Conservation (phyloP, 2,329 filamentous ascomycete genomes). For the Acrocalymma vagum region DNA sequence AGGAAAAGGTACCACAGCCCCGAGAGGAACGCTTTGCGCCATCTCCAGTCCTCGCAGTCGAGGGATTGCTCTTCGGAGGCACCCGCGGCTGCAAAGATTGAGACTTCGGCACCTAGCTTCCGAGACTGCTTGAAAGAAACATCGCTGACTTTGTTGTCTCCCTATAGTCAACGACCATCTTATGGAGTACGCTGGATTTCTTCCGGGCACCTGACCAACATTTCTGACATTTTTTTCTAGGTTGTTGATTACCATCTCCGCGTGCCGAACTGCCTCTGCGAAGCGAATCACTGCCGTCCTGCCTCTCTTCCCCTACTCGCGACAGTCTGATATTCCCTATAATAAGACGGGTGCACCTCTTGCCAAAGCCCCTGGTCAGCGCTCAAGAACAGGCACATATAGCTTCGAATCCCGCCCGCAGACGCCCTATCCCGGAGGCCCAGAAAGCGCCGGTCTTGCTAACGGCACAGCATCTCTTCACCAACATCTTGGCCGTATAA, state of each 20-base stretch:
- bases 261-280: slow-evolving; percentile 93
- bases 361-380: slow-evolving; percentile 65
- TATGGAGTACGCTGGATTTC: slow-evolving; percentile 68
- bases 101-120: too few relatives aligned
- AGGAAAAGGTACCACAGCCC: slow-evolving; percentile 70
- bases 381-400: slow-evolving; percentile 61
- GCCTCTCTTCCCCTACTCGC: slow-evolving; percentile 94
- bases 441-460: slow-evolving; percentile 70
- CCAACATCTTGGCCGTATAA: slow-evolving; percentile 75
- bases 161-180: slow-evolving; percentile 86
- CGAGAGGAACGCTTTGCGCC: too few relatives aligned
- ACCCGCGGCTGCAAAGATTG: too few relatives aligned
- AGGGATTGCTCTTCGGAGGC: too few relatives aligned
- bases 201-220: slow-evolving; percentile 36
- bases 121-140: slow-evolving; percentile 4
- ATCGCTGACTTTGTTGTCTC: slow-evolving; percentile 23
- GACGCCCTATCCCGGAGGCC: slow-evolving; percentile 78
- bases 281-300: slow-evolving; percentile 92
- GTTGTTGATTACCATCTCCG: slow-evolving; percentile 97
- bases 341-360: slow-evolving; percentile 94
- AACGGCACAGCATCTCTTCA: slow-evolving; percentile 76
- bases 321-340: slow-evolving; percentile 96
- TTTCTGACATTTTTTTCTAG: too few relatives aligned
- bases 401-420: slow-evolving; percentile 93
- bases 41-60: too few relatives aligned